phyloP scores from a whole-genome alignment of 495 filamentous ascomycete genomes.

The Aspergillus saccharolyticus region DNA sequence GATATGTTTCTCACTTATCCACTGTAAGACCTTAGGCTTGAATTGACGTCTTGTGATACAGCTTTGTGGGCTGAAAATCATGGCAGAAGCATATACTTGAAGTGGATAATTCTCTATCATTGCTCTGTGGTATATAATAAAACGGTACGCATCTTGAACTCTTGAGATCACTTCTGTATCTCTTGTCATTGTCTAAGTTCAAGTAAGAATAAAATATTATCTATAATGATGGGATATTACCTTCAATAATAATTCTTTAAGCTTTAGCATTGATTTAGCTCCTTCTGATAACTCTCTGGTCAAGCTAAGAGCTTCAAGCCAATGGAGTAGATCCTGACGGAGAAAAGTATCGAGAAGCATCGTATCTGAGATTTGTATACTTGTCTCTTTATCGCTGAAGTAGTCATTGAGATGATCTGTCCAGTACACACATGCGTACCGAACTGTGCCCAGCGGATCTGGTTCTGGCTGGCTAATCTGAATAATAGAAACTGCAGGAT shows the following conservation, averaged over 20 bases:
- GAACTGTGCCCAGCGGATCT: constrained; percentile 15
- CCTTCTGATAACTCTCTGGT: background rate
- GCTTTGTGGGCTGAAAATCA: constrained; percentile 27
- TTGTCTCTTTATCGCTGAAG: background rate
- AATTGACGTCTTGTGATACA: constrained; percentile 16
- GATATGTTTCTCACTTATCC: constrained; percentile 13
- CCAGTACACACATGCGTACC: constrained; percentile 37
- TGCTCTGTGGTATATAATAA: constrained; percentile 22
- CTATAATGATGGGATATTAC: background rate
- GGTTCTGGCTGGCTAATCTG: constrained; percentile 5
- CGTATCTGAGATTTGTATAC: background rate
- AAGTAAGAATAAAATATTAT: too few species aligned
- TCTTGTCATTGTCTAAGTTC: background rate
- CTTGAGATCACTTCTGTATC: background rate
- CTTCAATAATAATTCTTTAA: background rate
- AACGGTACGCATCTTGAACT: constrained; percentile 22
- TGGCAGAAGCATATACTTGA: constrained; percentile 29
- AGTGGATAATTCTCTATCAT: constrained; percentile 27
- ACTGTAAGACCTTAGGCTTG: constrained; percentile 14
- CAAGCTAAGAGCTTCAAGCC: constrained; percentile 5
- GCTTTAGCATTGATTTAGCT: background rate
- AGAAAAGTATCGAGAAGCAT: background rate
- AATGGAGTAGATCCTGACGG: background rate
- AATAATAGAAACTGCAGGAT: constrained; percentile 9
- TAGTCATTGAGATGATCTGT: constrained; percentile 28